A percentile compares a stretch with the other conserved stretches of the same genome.
Evolutionary conservation across 1,284 basidiomycete species (phyloP).

Genomic region (Leccinum solheimii): DNA sequence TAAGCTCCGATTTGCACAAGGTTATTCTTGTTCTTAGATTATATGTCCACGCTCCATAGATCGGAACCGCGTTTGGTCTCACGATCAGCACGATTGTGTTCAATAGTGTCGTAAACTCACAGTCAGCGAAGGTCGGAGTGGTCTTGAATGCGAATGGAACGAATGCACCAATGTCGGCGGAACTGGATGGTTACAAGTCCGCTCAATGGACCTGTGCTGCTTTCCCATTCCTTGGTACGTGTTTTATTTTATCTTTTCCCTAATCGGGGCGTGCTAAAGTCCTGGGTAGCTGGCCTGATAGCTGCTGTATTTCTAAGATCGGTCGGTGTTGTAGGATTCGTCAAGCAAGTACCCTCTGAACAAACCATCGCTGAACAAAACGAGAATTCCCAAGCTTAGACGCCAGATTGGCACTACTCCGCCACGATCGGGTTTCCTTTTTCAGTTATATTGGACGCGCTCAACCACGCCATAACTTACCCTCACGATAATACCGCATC

Average conservation of each 20-base stretch:
- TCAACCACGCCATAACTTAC: not conserved
- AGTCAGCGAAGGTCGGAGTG: conserved; percentile 35
- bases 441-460: not conserved
- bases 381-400: conserved; percentile 10
- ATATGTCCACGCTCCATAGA: conserved; percentile 35
- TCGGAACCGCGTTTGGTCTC: conserved; percentile 75
- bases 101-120: conserved; percentile 46
- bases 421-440: not conserved
- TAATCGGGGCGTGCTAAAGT: not conserved
- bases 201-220: conserved; percentile 67
- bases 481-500: not conserved
- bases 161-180: conserved; percentile 39
- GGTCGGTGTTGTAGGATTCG: conserved; percentile 57
- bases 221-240: conserved; percentile 57
- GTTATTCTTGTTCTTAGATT: not conserved
- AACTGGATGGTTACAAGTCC: conserved; percentile 56
- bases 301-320: conserved; percentile 55
- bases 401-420: not conserved
- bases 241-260: conserved; percentile 1
- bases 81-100: conserved; percentile 76
- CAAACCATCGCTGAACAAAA: conserved; percentile 24
- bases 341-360: conserved; percentile 18
- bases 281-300: conserved; percentile 46
- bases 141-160: conserved; percentile 29
- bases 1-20: conserved; percentile 22